Base-by-base conservation (phyloP, 139 green algal species). In the Chlorella sp. region DNA sequence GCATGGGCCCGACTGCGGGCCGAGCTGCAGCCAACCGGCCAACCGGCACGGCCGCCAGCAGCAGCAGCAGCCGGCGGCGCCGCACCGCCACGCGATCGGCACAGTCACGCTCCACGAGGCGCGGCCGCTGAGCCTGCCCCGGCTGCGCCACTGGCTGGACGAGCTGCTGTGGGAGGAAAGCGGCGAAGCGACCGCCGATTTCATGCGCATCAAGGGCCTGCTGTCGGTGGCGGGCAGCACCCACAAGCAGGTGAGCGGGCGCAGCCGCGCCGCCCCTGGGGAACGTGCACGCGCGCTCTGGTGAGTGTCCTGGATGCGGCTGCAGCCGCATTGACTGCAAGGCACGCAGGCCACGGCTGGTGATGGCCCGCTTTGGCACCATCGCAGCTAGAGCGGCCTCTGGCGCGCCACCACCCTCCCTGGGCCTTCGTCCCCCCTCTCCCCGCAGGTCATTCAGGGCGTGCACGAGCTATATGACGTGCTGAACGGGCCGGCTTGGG, bases 401-500 rank as follows among this genome's bases (percentile, higher is more conserved):
- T n/a, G 59, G 27, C 29, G 33, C 31, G 68, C 21, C 2, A 35
- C n/a, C 38, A 31, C 11, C 38, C 11, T 29, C n/a, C 17, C 14
- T 40, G 56, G 29, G 29, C 62, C 61, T 43, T 17, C 31, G 41
- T 23, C 17, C 73, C 21, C 19, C 29, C 4, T 38, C 42, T 23
- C 41, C 35, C 40, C 15, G 8, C 2, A 21, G 35, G 2, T 77
- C 33, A 15, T 86, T 43, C 86, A 97, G 79, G 92, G 86, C 19
- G 92, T 96, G 53, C 84, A 93, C 60, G 92, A 96, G 40, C 56
- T 95, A 33, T 96, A 96, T 53, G 92, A 96, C 35, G 73, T 96
- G 29, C 71, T 86, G 42, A 72, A 88, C 23, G 90, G 84, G 0
- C 51, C 71, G 3, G 43, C 42, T 14, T 95, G 87, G 90, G 35